Conservation (phyloP, 257 asterid species). For the Ballota nigra region DNA sequence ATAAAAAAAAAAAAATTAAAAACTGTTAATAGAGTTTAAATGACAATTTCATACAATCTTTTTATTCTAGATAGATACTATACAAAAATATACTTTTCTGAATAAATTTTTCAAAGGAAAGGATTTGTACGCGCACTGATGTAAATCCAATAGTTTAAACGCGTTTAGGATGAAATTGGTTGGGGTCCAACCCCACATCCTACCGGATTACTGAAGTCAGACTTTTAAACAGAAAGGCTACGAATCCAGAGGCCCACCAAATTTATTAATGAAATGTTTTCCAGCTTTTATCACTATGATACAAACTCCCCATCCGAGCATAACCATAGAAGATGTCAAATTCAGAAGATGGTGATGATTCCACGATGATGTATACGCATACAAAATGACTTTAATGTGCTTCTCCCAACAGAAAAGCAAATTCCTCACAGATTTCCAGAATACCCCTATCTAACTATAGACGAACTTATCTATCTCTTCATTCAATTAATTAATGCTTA, state of each 20-base stretch:
- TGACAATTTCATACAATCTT: too few relatives aligned
- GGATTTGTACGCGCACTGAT: too few relatives aligned
- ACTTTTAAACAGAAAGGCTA: slow-evolving; percentile 29
- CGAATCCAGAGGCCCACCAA: slow-evolving; percentile 26
- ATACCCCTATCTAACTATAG: background rate
- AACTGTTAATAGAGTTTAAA: background rate
- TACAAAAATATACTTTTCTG: too few relatives aligned
- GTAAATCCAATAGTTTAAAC: background rate
- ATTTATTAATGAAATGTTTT: slow-evolving; percentile 15
- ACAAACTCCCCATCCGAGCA: background rate
- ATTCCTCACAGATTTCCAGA: background rate
- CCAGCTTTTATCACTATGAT: background rate
- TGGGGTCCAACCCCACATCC: slow-evolving; percentile 11
- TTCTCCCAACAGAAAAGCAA: background rate
- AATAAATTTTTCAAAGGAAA: too few relatives aligned
- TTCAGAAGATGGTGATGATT: slow-evolving; percentile 8
- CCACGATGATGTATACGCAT: background rate
- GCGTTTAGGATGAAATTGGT: slow-evolving; percentile 24
- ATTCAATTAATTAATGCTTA: background rate
- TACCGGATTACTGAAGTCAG: slow-evolving; percentile 5
- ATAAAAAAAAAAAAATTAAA: too few relatives aligned
- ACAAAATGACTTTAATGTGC: background rate
- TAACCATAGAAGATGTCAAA: slow-evolving; percentile 16
- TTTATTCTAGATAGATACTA: too few relatives aligned
- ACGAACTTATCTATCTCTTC: background rate